Conservation (phyloP, 1,284 basidiomycete genomes). For the Apiotrichum mycotoxinovorans region DNA sequence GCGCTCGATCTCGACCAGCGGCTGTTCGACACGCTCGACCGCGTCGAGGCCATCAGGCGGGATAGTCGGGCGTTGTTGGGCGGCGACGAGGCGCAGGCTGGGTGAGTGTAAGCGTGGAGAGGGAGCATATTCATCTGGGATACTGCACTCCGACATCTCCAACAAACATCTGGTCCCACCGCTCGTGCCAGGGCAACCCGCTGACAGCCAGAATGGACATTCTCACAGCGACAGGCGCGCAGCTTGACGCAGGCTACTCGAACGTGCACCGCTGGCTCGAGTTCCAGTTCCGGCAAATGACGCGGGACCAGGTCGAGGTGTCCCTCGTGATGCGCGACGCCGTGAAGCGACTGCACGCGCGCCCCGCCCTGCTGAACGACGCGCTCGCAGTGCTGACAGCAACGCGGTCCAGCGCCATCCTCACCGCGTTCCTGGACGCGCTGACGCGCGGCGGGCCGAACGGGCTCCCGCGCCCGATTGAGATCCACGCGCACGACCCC, state of each 20-base stretch:
- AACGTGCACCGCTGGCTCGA: conserved; percentile 84
- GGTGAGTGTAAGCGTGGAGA: conserved; percentile 56
- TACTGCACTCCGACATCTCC: too few relatives aligned
- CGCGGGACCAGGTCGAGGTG: conserved; percentile 78
- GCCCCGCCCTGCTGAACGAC: conserved; percentile 80
- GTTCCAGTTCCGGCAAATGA: conserved; percentile 79
- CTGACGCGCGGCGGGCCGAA: conserved; percentile 85
- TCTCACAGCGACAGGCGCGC: conserved; percentile 71
- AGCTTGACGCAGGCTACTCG: conserved; percentile 83
- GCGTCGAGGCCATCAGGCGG: conserved; percentile 71
- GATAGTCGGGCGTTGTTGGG: conserved; percentile 81
- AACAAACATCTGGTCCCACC: too few relatives aligned
- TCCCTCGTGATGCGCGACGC: conserved; percentile 66
- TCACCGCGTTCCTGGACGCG: conserved; percentile 77
- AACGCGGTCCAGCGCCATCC: conserved; percentile 74
- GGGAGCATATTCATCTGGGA: too few relatives aligned
- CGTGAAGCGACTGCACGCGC: conserved; percentile 63
- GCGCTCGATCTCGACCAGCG: conserved; percentile 68
- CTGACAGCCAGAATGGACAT: conserved; percentile 67
- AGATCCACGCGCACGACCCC: conserved; percentile 95
- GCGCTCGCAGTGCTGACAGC: conserved; percentile 71
- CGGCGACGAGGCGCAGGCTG: conserved; percentile 78
- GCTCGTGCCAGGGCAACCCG: too few relatives aligned
- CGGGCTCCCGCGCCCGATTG: conserved; percentile 86
- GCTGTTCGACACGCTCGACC: conserved; percentile 84